phyloP scores from a whole-genome alignment of 192 early-diverging fungal genomes.

The Podila epicladia region DNA sequence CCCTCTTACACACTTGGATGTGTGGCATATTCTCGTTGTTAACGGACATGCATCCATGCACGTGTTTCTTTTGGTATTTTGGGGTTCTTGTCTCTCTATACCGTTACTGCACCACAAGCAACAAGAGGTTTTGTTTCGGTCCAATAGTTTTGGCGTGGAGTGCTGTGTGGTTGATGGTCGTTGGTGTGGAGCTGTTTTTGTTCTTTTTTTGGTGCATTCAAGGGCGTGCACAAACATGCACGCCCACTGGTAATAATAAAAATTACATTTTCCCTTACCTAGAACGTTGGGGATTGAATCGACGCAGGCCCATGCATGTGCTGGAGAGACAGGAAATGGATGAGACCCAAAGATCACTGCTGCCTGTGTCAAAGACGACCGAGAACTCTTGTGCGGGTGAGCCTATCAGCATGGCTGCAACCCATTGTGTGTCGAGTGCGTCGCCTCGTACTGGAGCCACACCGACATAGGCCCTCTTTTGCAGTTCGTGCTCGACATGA shows the following conservation, averaged over 20 bases:
- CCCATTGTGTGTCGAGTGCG: conserved; percentile 48
- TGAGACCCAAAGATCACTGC: conserved; percentile 69
- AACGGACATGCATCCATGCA: too few relatives aligned
- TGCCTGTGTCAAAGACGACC: conserved; percentile 70
- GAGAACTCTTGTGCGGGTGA: conserved; percentile 64
- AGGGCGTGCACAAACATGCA: neutral
- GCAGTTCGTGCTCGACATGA: conserved; percentile 29
- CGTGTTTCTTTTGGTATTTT: too few relatives aligned
- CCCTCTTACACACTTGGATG: too few relatives aligned
- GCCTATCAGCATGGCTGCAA: conserved; percentile 55
- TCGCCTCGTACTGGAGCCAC: conserved; percentile 47
- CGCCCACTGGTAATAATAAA: too few relatives aligned
- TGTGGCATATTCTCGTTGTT: too few relatives aligned
- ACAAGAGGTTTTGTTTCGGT: too few relatives aligned
- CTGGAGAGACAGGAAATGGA: conserved; percentile 58
- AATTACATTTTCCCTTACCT: conserved; percentile 16
- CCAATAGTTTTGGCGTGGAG: too few relatives aligned
- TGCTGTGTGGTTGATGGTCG: too few relatives aligned
- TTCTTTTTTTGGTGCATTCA: too few relatives aligned
- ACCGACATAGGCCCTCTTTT: conserved; percentile 41
- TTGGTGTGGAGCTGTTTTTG: too few relatives aligned
- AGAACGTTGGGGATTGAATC: conserved; percentile 57
- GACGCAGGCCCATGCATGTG: conserved; percentile 52
- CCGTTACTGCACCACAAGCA: too few relatives aligned
- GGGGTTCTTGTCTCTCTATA: too few relatives aligned